These are phyloP conservation scores for Fusarium bactridioides DNA, from an alignment of 2,329 filamentous ascomycete species.

Conservation along the genomic window DNA sequence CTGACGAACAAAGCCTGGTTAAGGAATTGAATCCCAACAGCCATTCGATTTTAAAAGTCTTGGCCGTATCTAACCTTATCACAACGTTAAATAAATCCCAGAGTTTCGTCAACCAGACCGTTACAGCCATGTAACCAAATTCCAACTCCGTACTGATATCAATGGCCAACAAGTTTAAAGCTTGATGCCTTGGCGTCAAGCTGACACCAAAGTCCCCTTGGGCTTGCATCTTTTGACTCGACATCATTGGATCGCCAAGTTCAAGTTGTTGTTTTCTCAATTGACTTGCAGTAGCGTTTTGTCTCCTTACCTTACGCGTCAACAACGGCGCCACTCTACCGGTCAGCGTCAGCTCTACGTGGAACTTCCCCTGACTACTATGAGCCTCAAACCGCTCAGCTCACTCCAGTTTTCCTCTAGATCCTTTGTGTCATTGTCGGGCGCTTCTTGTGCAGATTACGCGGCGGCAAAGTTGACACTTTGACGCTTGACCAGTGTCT, in stretches of 20 bases:
- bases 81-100: neutral
- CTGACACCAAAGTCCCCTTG: neutral
- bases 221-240: constrained; percentile 3
- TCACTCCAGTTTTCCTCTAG: constrained; percentile 20
- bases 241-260: constrained; percentile 6
- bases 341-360: neutral
- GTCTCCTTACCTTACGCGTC: constrained; percentile 18
- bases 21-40: neutral
- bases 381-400: constrained; percentile 26
- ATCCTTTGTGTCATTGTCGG: neutral
- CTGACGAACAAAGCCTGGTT: neutral
- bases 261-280: neutral
- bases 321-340: constrained; percentile 9
- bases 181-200: constrained; percentile 10
- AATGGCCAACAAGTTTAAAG: neutral
- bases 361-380: constrained; percentile 24
- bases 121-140: neutral
- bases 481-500: neutral
- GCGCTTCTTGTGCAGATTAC: neutral
- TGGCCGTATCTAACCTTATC: neutral
- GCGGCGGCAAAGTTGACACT: neutral
- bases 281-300: constrained; percentile 17
- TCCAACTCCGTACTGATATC: neutral
- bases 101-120: neutral
- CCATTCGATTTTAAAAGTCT: neutral